phyloP scores from a whole-genome alignment of 2,329 filamentous ascomycete species.

The Hymenoscyphus infarciens region DNA sequence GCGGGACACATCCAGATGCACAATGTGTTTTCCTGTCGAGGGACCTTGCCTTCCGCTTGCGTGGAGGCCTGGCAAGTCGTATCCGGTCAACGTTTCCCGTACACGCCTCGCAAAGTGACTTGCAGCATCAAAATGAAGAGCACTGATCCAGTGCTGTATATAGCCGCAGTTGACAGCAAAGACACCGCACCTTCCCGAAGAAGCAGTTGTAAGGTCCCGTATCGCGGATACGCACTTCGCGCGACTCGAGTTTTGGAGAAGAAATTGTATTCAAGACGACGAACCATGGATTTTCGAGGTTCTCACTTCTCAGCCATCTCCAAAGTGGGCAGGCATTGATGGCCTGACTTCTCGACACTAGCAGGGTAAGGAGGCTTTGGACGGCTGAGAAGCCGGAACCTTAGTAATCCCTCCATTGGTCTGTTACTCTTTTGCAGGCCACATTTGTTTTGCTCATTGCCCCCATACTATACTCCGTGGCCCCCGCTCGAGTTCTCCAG shows the following conservation, averaged over 20 bases:
- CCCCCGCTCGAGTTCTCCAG: background rate
- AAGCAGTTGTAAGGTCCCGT: conserved; percentile 2
- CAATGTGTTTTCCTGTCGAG: background rate
- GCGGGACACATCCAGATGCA: background rate
- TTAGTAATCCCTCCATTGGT: background rate
- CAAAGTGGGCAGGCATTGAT: background rate
- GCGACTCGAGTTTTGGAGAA: background rate
- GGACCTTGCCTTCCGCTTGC: background rate
- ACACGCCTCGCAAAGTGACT: background rate
- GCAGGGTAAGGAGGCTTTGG: background rate
- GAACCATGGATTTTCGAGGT: background rate
- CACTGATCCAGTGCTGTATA: background rate
- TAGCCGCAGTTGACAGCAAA: conserved; percentile 1
- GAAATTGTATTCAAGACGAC: background rate
- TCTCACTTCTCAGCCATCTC: background rate
- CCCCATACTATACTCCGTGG: background rate
- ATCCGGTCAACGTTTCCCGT: background rate
- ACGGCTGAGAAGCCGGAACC: background rate
- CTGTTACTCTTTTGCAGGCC: background rate
- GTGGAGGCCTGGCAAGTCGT: background rate
- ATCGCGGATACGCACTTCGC: background rate
- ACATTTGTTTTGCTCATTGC: background rate
- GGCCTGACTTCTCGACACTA: background rate
- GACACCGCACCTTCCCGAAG: background rate
- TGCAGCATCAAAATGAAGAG: background rate